Evolutionary conservation across 768 basidiomycete species (phyloP).

Genomic region (Lactifluus rugatus): DNA sequence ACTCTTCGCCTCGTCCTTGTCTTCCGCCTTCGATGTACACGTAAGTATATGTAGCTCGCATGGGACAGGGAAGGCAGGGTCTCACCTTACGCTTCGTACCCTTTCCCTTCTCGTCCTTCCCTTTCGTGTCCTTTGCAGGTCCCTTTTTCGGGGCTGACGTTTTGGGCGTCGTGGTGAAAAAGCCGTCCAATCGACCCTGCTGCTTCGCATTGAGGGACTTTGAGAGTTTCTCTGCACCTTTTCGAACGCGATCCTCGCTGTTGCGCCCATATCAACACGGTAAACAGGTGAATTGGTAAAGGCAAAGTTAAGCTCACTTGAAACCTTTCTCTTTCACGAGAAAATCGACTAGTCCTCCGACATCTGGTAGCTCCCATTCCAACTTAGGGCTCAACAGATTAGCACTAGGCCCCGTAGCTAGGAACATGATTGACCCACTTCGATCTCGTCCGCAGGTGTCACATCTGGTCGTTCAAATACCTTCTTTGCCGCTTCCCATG

Average conservation of each 20-base stretch:
- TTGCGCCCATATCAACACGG: not conserved
- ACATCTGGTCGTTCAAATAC: slow-evolving; percentile 90
- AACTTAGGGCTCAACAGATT: slow-evolving; percentile 41
- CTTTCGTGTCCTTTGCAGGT: slow-evolving; percentile 28
- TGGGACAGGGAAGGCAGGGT: not conserved
- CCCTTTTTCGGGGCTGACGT: slow-evolving; percentile 40
- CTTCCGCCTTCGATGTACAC: slow-evolving; percentile 24
- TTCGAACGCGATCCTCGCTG: slow-evolving; percentile 94
- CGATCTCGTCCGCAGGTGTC: slow-evolving; percentile 70
- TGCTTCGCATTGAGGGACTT: slow-evolving; percentile 86
- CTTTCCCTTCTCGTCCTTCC: slow-evolving; percentile 26
- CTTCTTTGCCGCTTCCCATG: slow-evolving; percentile 90
- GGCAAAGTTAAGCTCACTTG: slow-evolving; percentile 45
- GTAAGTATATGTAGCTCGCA: not conserved
- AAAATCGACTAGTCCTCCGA: slow-evolving; percentile 90
- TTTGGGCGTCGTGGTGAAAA: slow-evolving; percentile 73
- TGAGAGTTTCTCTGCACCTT: slow-evolving; percentile 85
- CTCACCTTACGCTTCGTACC: slow-evolving; percentile 46
- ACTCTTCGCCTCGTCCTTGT: slow-evolving; percentile 25
- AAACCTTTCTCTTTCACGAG: slow-evolving; percentile 93
- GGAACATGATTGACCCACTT: slow-evolving; percentile 39
- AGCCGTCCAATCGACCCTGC: slow-evolving; percentile 92
- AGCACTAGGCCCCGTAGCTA: not conserved
- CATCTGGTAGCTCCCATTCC: slow-evolving; percentile 89
- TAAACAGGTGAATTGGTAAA: not conserved